Evolutionary conservation across 1,284 basidiomycete genomes (phyloP), one percentile per base, ranked within the genome.

Genomic region (Cryptococcus wingfieldii): DNA sequence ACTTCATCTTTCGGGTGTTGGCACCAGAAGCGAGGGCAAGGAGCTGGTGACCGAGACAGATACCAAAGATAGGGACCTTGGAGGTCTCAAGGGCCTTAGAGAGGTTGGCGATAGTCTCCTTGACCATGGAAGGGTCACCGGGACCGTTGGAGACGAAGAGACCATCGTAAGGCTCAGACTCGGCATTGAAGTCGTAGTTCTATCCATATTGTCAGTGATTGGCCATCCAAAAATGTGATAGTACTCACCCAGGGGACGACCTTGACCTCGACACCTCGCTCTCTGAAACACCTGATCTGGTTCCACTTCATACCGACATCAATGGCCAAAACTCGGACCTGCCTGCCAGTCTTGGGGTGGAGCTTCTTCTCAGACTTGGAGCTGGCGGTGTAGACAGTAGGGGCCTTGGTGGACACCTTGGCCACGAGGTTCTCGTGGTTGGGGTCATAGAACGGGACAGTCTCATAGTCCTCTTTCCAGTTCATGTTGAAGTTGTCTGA

Each of bases 281-380:
- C 83, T 51, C 85, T 87, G 80, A 99, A 97, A 81, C 95, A 99
- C 47, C 96, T 85, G 67, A 98, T 95, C 78, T 98, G 96, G 79
- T 98, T 98, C 80, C 88, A 95, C 80, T 99, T 99, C 90, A 98
- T 98, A 44, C 96, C 96, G 53, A 98, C 94, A 76, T 99, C 96
- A 55, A 98, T 80, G 5, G 91, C 91, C 23, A 98, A 72, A 49
- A 99, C 84, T 60, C 96, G 88, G 39, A 98, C 74, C 1, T 85
- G 80, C 50, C 93, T 85, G 49, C 84, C 84, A 23, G 81, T 82
- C 2, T 85, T 86, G 2, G 91, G 90, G 76, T 98, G 92, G 50
- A 86, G 71, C 58, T 83, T 82, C 31, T 84, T 80, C 7, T 75
- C 74, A 38, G 76, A 75, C 44, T 81, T 80, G 47, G 78, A 69